Conservation (phyloP, 805 yeast genomes). For the Wickerhamiella siamensis region DNA sequence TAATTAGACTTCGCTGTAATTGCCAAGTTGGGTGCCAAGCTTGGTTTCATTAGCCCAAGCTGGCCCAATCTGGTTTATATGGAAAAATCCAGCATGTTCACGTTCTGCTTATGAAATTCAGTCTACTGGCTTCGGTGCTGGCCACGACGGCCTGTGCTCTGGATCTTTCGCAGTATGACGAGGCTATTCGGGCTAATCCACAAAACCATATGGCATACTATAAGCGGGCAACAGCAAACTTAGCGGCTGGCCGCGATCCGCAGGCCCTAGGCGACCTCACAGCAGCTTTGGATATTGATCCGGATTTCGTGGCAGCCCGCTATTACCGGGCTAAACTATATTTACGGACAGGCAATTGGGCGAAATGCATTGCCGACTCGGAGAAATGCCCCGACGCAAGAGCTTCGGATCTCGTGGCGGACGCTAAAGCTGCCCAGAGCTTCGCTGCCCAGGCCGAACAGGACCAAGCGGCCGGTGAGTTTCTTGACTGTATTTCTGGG, state of each 20-base stretch:
- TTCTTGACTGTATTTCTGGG: conserved; percentile 16
- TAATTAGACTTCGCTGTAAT: too few relatives aligned
- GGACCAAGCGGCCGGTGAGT: conserved; percentile 11
- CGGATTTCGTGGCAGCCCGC: conserved; percentile 25
- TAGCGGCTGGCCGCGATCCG: conserved; percentile 23
- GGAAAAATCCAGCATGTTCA: too few relatives aligned
- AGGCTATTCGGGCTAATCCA: conserved; percentile 20
- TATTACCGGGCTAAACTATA: conserved; percentile 23
- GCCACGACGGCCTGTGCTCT: conserved; percentile 2
- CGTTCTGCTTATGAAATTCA: not conserved
- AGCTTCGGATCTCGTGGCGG: conserved; percentile 11
- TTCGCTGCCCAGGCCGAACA: conserved; percentile 7
- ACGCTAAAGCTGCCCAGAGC: conserved; percentile 8
- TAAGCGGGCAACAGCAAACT: conserved; percentile 26
- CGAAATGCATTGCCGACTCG: conserved; percentile 16
- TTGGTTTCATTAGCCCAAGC: too few relatives aligned
- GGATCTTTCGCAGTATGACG: conserved; percentile 16
- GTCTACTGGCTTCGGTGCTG: not conserved
- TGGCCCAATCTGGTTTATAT: too few relatives aligned
- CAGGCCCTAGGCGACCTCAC: conserved; percentile 27
- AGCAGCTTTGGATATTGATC: conserved; percentile 22
- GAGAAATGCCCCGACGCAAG: not conserved
- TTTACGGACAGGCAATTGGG: conserved; percentile 22
- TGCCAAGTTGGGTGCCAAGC: too few relatives aligned
- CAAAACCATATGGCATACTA: conserved; percentile 21